These are phyloP conservation scores for Penicillium soppii DNA, from an alignment of 495 filamentous ascomycete species.

Conservation along the genomic window DNA sequence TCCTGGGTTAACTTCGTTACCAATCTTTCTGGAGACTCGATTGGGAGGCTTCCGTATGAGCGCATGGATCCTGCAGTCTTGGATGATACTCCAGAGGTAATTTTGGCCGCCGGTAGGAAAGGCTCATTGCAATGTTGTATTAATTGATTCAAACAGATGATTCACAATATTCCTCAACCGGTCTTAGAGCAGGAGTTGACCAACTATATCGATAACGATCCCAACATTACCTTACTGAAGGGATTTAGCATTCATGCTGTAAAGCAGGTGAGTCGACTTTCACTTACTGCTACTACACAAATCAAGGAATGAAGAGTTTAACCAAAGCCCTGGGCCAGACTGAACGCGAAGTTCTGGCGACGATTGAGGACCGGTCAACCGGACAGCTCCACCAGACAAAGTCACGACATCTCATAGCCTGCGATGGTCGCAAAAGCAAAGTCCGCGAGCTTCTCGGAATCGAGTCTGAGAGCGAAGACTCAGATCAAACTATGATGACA, in stretches of 20 bases:
- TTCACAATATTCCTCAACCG: constrained; percentile 35
- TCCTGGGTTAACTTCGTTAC: constrained; percentile 33
- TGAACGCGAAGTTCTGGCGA: constrained; percentile 17
- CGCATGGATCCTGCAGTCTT: constrained; percentile 28
- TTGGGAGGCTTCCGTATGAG: constrained; percentile 31
- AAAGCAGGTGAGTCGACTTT: constrained; percentile 12
- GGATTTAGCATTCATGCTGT: constrained; percentile 16
- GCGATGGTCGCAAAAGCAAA: constrained; percentile 37
- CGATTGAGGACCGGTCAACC: constrained; percentile 17
- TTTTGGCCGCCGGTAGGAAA: not conserved
- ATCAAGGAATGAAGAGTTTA: not conserved
- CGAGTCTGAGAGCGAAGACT: constrained; percentile 37
- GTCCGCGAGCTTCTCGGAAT: constrained; percentile 33
- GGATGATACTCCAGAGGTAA: constrained; percentile 26
- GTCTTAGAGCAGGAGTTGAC: constrained; percentile 21
- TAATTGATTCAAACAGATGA: constrained; percentile 23
- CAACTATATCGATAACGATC: constrained; percentile 4
- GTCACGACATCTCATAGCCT: constrained; percentile 32
- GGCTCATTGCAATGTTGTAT: not conserved
- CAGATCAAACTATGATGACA: constrained; percentile 47
- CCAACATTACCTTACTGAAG: constrained; percentile 5
- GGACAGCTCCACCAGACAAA: constrained; percentile 15
- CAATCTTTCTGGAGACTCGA: constrained; percentile 21
- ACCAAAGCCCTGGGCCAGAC: constrained; percentile 5
- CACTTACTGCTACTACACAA: no score